Base-by-base conservation (phyloP, 2,329 filamentous ascomycete genomes). In the Pseudogymnoascus sp. region DNA sequence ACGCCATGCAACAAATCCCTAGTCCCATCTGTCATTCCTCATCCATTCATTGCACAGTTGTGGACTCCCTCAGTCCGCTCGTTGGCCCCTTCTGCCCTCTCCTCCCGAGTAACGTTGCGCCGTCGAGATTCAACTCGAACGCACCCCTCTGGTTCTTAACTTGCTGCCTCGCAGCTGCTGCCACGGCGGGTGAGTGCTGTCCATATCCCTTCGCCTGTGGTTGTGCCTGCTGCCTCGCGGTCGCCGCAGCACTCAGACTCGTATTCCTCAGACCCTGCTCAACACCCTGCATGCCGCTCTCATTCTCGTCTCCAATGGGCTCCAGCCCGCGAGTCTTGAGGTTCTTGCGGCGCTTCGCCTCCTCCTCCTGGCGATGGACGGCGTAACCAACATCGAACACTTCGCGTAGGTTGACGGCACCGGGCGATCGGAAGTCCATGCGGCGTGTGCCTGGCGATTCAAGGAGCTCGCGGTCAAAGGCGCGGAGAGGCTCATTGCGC, bases 311-410 rank as follows among this genome's bases (percentile, higher is more conserved):
- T 66, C 88, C 84, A 5, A 88, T 79, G 0, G 83, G 79, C 66
- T 88, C 88, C 64, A 89, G 79, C 7, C 80, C 81, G 68, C 80
- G 56, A n/a, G 92, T 80, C 77, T 84, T 79, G 69, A 92, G 83
- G 72, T 95, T 90, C 75, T 95, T 96, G 67, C 91, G 85, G 62
- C 92, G 87, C 78, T 97, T 97, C 70, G 86, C 88, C 75, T 97
- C 94, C 74, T 99, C 94, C 76, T 97, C 94, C 75, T 97, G 92
- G 56, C 94, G 83, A 74, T 97, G 94, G 7, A 99, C 94, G 7
- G 94, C 93, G 71, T 99, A 99, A n/a, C 91, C 89, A 59, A 99
- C 93, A 71, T 99, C 94, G 69, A 99, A 99, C 2, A 97, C 92
- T 75, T 99, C 94, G 65, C 94, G 91, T 11, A 99, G 80, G 73